These are phyloP conservation scores for Chlorophyllum brunneum DNA, from an alignment of 768 basidiomycete species.

Conservation along the genomic window DNA sequence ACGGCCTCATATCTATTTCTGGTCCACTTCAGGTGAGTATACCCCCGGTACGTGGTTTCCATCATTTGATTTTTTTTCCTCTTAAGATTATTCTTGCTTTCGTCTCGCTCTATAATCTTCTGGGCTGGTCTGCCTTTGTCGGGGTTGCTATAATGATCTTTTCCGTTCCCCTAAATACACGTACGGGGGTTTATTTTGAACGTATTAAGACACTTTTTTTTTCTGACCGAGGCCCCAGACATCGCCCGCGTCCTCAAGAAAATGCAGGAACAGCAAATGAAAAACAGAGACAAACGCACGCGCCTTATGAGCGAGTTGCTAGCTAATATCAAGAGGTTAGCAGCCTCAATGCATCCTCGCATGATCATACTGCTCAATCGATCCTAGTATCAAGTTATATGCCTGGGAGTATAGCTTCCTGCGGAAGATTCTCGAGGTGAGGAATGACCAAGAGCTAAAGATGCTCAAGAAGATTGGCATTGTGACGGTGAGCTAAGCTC, in stretches of 20 bases:
- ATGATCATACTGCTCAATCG: not conserved
- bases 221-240: conserved; percentile 22
- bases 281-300: conserved; percentile 81
- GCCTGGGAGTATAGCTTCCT: conserved; percentile 95
- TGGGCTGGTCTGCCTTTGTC: conserved; percentile 90
- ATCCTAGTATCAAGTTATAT: conserved; percentile 81
- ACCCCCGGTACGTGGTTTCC: not conserved
- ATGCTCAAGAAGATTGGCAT: conserved; percentile 84
- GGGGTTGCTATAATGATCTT: conserved; percentile 88
- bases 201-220: not conserved
- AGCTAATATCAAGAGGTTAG: conserved; percentile 80
- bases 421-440: conserved; percentile 68
- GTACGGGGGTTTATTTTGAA: conserved; percentile 22
- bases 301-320: conserved; percentile 92
- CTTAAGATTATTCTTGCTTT: conserved; percentile 81
- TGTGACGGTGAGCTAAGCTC: conserved; percentile 44
- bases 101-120: conserved; percentile 80
- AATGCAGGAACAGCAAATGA: conserved; percentile 91
- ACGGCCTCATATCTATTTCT: conserved; percentile 79
- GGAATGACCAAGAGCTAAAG: conserved; percentile 78
- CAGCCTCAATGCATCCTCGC: not conserved
- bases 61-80: not conserved
- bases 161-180: conserved; percentile 71
- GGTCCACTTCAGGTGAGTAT: conserved; percentile 75
- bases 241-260: conserved; percentile 68